Conservation (phyloP, 1,139 yeast species). For the Magnusiomyces paraingens region DNA sequence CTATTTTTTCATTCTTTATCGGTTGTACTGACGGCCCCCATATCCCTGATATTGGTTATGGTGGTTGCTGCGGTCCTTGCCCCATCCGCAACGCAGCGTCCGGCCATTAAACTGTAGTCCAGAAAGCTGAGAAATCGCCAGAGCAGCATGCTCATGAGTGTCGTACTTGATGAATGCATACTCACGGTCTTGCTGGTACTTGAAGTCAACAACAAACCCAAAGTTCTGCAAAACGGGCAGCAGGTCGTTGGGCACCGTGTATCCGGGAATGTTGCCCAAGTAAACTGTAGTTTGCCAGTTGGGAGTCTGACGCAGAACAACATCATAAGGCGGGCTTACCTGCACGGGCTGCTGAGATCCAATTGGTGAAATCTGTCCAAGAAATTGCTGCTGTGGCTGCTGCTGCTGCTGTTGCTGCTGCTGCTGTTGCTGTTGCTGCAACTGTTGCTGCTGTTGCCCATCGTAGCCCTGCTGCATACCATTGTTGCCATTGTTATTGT, state of each 20-base stretch:
- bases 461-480: no score
- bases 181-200: slow-evolving; percentile 73
- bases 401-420: slow-evolving; percentile 18
- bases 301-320: slow-evolving; percentile 35
- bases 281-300: slow-evolving; percentile 85
- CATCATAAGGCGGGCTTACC: slow-evolving; percentile 21
- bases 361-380: not conserved
- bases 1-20: not conserved
- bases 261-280: slow-evolving; percentile 77
- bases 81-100: slow-evolving; percentile 84
- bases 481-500: no score
- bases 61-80: slow-evolving; percentile 40
- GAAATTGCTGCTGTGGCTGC: not conserved
- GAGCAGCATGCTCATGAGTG: slow-evolving; percentile 81
- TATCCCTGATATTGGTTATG: slow-evolving; percentile 4
- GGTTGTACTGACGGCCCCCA: slow-evolving; percentile 1
- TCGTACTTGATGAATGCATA: slow-evolving; percentile 85
- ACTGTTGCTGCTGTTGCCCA: slow-evolving; percentile 10
- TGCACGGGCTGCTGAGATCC: not conserved
- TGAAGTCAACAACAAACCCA: slow-evolving; percentile 77
- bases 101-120: slow-evolving; percentile 76
- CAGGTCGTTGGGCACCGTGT: slow-evolving; percentile 64
- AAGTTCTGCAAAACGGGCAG: slow-evolving; percentile 72
- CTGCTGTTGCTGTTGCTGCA: slow-evolving; percentile 15
- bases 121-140: slow-evolving; percentile 74